Percentiles rank a stretch among this genome's conserved stretches.
Conservation (phyloP, 768 basidiomycete species). For the Boletellus emodensis region DNA sequence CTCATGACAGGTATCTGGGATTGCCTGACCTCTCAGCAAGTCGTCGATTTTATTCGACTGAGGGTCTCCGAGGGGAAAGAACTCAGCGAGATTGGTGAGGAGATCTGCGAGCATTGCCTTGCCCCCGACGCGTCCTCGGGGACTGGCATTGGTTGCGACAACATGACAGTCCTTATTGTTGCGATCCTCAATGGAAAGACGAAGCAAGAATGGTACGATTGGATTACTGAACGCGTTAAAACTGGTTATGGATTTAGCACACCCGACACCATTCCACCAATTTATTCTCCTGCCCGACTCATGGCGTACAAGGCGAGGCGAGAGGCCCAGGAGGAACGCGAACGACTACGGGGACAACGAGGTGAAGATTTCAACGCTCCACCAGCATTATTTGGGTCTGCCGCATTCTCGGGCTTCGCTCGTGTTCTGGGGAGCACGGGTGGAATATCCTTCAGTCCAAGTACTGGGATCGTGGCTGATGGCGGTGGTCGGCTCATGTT, state of each 20-base stretch:
- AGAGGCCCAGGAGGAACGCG: slow-evolving; percentile 53
- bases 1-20: slow-evolving; percentile 89
- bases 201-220: slow-evolving; percentile 88
- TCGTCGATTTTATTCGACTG: slow-evolving; percentile 82
- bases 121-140: slow-evolving; percentile 91
- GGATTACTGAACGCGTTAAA: slow-evolving; percentile 82
- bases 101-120: slow-evolving; percentile 88
- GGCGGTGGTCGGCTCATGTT: slow-evolving; percentile 54
- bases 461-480: slow-evolving; percentile 48
- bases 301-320: slow-evolving; percentile 58
- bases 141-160: slow-evolving; percentile 95
- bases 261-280: slow-evolving; percentile 67
- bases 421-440: slow-evolving; percentile 53
- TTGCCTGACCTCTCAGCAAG: slow-evolving; percentile 90
- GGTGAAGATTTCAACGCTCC: slow-evolving; percentile 28
- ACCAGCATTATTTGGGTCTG: slow-evolving; percentile 31
- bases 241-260: slow-evolving; percentile 73
- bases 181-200: slow-evolving; percentile 84
- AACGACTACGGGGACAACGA: slow-evolving; percentile 36
- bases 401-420: slow-evolving; percentile 47
- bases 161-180: slow-evolving; percentile 95
- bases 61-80: slow-evolving; percentile 75
- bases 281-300: slow-evolving; percentile 66
- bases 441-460: slow-evolving; percentile 65
- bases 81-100: slow-evolving; percentile 80